These are phyloP conservation scores for Russula virescens DNA, from an alignment of 768 basidiomycete genomes.

Conservation along the genomic window DNA sequence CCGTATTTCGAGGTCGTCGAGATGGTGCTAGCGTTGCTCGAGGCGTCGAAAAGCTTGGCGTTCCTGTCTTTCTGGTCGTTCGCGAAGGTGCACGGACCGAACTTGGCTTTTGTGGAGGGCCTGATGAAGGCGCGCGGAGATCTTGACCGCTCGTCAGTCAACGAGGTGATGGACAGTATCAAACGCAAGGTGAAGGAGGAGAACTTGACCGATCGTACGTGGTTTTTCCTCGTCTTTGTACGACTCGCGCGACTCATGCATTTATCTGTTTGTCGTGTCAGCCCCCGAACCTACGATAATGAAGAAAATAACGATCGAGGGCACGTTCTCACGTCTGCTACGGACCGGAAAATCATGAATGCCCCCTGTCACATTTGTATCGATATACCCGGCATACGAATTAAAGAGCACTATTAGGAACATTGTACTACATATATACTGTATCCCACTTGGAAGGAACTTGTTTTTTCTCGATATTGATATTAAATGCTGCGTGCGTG, in stretches of 20 bases:
- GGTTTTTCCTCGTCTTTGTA: not conserved
- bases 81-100: constrained; percentile 90
- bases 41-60: constrained; percentile 81
- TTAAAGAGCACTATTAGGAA: not conserved
- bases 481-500: no score
- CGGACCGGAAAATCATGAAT: constrained; percentile 31
- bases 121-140: constrained; percentile 87
- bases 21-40: constrained; percentile 70
- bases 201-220: constrained; percentile 72
- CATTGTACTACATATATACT: constrained; percentile 5
- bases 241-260: not conserved
- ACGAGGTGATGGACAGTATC: constrained; percentile 90
- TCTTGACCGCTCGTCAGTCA: constrained; percentile 80
- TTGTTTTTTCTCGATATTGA: no score
- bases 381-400: not conserved
- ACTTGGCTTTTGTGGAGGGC: constrained; percentile 84
- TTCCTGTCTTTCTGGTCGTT: constrained; percentile 94
- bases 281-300: constrained; percentile 83
- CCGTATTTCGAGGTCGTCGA: constrained; percentile 82
- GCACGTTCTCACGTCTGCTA: constrained; percentile 70
- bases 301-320: constrained; percentile 81
- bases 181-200: constrained; percentile 93
- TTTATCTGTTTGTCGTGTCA: constrained; percentile 30
- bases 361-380: not conserved
- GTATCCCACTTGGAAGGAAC: not conserved